Conservation (phyloP, 768 basidiomycete genomes). For the Auricularia sp. region DNA sequence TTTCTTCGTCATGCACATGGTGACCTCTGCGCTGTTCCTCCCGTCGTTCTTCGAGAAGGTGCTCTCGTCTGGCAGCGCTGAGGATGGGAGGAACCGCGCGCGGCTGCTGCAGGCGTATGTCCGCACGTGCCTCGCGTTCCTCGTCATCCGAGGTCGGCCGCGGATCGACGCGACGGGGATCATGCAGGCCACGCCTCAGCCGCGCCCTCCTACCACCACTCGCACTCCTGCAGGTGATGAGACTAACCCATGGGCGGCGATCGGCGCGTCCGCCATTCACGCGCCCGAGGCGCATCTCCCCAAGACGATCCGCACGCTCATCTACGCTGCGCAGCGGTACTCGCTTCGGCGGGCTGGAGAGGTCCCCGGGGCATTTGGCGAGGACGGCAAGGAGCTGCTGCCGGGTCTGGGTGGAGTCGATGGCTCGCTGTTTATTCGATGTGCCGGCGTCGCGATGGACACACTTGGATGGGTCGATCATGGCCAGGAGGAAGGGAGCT, state of each 20-base stretch:
- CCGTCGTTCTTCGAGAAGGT: slow-evolving; percentile 28
- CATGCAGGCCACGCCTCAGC: neutral
- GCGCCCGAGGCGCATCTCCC: slow-evolving; percentile 42
- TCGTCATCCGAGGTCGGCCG: slow-evolving; percentile 41
- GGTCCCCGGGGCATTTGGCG: slow-evolving; percentile 33
- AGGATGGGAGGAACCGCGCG: slow-evolving; percentile 25
- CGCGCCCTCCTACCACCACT: neutral
- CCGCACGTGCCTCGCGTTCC: slow-evolving; percentile 25
- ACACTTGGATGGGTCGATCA: slow-evolving; percentile 44
- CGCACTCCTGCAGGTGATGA: slow-evolving; percentile 13
- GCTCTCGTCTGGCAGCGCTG: slow-evolving; percentile 11
- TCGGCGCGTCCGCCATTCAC: slow-evolving; percentile 36
- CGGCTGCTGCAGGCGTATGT: slow-evolving; percentile 36
- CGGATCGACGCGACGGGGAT: slow-evolving; percentile 31
- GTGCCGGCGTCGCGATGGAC: slow-evolving; percentile 47
- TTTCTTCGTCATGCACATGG: slow-evolving; percentile 51
- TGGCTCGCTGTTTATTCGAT: slow-evolving; percentile 46
- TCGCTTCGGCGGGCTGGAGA: slow-evolving; percentile 31
- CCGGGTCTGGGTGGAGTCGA: slow-evolving; percentile 35
- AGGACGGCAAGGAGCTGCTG: slow-evolving; percentile 35
- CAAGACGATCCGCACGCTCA: slow-evolving; percentile 40
- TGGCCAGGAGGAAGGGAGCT: slow-evolving; percentile 38
- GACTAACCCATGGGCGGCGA: slow-evolving; percentile 43
- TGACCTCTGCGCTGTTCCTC: slow-evolving; percentile 43
- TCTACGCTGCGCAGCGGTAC: slow-evolving; percentile 38